A percentile compares a stretch with the other conserved stretches of the same genome.
phyloP scores from a whole-genome alignment of 1,284 basidiomycete species.

The Cryptococcus jaspeensis region DNA sequence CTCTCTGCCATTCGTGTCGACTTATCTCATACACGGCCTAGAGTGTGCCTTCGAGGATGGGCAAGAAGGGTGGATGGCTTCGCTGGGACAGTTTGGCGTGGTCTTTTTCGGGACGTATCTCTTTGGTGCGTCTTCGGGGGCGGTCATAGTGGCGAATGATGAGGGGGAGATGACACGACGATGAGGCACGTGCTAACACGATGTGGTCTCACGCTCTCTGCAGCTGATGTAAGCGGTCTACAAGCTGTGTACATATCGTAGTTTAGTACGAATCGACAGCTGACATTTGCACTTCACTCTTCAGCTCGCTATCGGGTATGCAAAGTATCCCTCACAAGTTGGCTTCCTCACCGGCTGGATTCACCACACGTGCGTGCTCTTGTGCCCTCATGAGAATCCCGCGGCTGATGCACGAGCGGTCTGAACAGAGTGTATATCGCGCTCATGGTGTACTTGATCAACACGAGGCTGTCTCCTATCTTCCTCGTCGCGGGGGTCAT shows the following conservation, averaged over 20 bases:
- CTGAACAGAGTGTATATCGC: constrained; percentile 53
- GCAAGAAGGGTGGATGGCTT: constrained; percentile 29
- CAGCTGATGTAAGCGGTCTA: constrained; percentile 30
- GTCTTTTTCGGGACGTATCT: constrained; percentile 47
- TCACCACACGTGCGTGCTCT: constrained; percentile 54
- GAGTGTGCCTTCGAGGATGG: constrained; percentile 17
- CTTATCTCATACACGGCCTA: constrained; percentile 48
- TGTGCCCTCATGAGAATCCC: background rate
- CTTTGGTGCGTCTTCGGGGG: constrained; percentile 29
- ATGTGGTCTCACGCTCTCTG: background rate
- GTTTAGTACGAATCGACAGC: constrained; percentile 11
- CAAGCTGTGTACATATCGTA: too few species aligned
- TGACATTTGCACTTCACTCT: background rate
- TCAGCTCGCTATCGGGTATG: constrained; percentile 40
- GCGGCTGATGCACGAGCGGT: background rate
- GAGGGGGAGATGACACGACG: too few species aligned
- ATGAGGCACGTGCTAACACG: background rate
- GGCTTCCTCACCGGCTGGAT: constrained; percentile 62
- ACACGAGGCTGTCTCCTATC: constrained; percentile 53
- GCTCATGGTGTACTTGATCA: constrained; percentile 55
- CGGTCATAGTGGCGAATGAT: background rate
- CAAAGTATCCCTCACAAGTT: constrained; percentile 50
- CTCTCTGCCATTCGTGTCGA: constrained; percentile 56
- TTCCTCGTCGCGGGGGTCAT: constrained; percentile 58
- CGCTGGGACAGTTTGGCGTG: constrained; percentile 27